phyloP scores from a whole-genome alignment of 495 filamentous ascomycete genomes.

The Penicillium longicatenatum region DNA sequence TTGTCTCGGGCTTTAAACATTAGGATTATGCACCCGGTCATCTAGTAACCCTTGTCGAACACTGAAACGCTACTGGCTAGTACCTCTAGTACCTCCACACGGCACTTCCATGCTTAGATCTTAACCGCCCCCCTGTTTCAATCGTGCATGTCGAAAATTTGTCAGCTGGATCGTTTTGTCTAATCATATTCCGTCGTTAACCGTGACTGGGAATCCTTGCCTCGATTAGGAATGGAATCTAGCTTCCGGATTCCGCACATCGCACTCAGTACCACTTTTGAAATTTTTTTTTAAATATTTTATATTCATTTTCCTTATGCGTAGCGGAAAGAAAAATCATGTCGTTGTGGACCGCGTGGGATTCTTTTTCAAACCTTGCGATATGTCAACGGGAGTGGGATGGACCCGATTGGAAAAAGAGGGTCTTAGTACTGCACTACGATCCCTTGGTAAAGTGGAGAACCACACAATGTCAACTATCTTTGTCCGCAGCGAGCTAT shows the following conservation, averaged over 20 bases:
- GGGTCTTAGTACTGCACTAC: no score
- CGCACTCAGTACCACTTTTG: neutral
- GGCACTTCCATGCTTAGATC: neutral
- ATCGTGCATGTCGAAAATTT: neutral
- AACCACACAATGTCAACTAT: neutral
- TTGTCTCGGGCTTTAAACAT: neutral
- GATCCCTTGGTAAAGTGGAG: no score
- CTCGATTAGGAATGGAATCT: neutral
- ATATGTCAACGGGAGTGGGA: neutral
- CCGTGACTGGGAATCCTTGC: neutral
- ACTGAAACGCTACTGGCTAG: neutral
- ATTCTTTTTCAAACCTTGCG: neutral
- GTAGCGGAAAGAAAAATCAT: no score
- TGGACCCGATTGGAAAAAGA: neutral
- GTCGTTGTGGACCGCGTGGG: no score
- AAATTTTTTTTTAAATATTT: no score
- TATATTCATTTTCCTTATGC: no score
- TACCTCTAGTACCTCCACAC: neutral
- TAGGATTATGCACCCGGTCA: no score
- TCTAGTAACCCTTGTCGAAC: neutral
- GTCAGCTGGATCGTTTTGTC: neutral
- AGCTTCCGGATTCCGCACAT: no score
- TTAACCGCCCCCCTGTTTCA: neutral
- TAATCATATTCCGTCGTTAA: neutral
- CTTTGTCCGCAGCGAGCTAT: neutral